Base-by-base conservation (phyloP, 1,284 basidiomycete species). In the Ganoderma lucidum region DNA sequence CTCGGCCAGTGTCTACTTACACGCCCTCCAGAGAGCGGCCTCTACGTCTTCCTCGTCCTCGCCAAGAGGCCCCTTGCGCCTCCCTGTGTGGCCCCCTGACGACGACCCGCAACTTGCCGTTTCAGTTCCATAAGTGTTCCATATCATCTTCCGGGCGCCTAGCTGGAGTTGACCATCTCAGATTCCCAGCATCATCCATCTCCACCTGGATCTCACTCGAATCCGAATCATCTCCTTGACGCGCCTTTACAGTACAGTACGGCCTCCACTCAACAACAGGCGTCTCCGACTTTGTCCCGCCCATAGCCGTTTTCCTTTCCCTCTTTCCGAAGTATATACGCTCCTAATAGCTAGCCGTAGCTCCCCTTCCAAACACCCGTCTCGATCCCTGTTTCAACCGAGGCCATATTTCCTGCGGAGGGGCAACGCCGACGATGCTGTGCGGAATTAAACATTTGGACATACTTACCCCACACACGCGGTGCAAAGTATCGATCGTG, bases 81-180 rank as follows among this genome's bases (percentile, higher is more conserved):
- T 44, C 63, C 59, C 51, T 61, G 53, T 14, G 32, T 17, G 53
- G 39, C 45, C 56, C 69, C 71, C 68, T 71, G 61, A 71, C 70
- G 67, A 60, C 64, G 12, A 53, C 59, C 66, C 72, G 68, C 70
- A 73, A 71, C 68, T 73, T 68, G 68, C 72, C 72, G 72, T 70
- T 73, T 71, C 70, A 71, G 62, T 64, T 58, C 67, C 72, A 73
- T 73, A 35, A 70, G 68, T 70, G 62, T 64, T 58, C 67, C 72
- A 73, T 73, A 35, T 59, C 72, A 68, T 63, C 62, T 30, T 23
- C 64, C 64, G 48, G n/a, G 65, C 70, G 67, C 67, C 62, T 66
- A 9, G 39, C 63, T 67, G 28, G 23, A 2, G 48, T 51, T 51
- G 3, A 41, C 19, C 66, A 73, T 73, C 72, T 73, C 70, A 69